These are phyloP conservation scores for Kazachstania taianensis DNA, from an alignment of 805 yeast genomes.

Conservation along the genomic window DNA sequence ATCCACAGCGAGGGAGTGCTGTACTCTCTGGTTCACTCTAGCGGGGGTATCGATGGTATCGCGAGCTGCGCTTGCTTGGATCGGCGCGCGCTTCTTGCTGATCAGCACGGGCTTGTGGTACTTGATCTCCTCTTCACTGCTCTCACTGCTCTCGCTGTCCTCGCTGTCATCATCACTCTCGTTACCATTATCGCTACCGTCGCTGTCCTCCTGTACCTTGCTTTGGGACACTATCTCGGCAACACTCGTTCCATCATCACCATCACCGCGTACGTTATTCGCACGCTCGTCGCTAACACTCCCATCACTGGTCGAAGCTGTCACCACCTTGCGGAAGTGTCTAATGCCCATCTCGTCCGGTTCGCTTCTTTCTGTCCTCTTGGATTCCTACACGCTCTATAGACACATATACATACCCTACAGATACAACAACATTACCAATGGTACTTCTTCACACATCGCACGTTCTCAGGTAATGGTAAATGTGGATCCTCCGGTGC, in stretches of 20 bases:
- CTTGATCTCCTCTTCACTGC: constrained; percentile 13
- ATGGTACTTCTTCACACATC: constrained; percentile 38
- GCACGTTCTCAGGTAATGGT: constrained; percentile 52
- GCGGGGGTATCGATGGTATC: not conserved
- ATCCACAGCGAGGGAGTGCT: constrained; percentile 8
- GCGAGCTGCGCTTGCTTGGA: not conserved
- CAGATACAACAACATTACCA: constrained; percentile 16
- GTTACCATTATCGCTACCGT: constrained; percentile 3
- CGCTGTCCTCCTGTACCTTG: constrained; percentile 1
- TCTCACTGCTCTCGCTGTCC: no score
- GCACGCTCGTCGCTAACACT: not conserved
- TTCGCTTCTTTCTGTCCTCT: no score
- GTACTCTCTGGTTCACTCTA: constrained; percentile 8
- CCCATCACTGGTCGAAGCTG: no score
- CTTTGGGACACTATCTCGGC: not conserved
- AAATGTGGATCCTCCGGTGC: constrained; percentile 61
- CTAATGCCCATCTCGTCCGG: constrained; percentile 23
- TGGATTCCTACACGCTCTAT: no score
- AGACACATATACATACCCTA: no score
- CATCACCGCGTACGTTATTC: not conserved
- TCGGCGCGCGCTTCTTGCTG: constrained; percentile 4
- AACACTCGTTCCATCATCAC: no score
- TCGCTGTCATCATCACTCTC: no score
- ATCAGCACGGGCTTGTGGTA: constrained; percentile 24
- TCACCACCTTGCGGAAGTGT: constrained; percentile 17